Base-by-base conservation (phyloP, 1,284 basidiomycete species). In the Fomitopsis schrenkii region DNA sequence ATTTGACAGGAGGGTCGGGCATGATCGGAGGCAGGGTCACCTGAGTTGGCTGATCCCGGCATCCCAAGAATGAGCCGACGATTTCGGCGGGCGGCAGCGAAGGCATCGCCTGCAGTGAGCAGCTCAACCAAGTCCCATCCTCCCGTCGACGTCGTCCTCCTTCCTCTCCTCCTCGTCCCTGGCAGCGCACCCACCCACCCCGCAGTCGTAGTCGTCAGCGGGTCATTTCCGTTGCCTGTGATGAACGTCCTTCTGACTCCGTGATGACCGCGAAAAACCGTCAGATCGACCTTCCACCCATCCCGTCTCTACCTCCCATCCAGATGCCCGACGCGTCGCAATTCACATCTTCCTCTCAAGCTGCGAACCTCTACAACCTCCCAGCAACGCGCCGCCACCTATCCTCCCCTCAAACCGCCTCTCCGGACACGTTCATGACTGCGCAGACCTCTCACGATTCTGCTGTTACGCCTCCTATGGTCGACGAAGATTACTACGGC, bases 261-360 rank as follows among this genome's bases (percentile, higher is more conserved):
- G 63, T 64, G 65, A 73, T 73, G 71, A 70, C 70, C 63, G 62
- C 66, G 64, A 71, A 70, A 67, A 65, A 63, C 59, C 68, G 67
- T 50, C 68, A 65, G 64, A 70, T 71, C 60, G 72, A 71, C 68
- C 71, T 76, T n/a, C 80, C 80, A 44, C 68, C 71, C 64, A 81
- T 80, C 63, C 80, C 79, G 54, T 73, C 78, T 17, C 73, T 80
- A 22, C 78, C 80, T 53, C 80, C 79, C 44, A 77, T 80, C 60
- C 73, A 74, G 66, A 80, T 82, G 75, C 77, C 77, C 60, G 66
- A 71, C 61, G 58, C 70, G 52, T 66, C 65, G 65, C 64, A 65
- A 62, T 65, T 66, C 62, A 63, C 59, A 30, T n/a, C 57, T 28
- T 53, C 58, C 14, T 46, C 61, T 40, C 52, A 53, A 5, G 22